Conservation (phyloP, 2,329 filamentous ascomycete genomes). For the Trichoderma harzianum region DNA sequence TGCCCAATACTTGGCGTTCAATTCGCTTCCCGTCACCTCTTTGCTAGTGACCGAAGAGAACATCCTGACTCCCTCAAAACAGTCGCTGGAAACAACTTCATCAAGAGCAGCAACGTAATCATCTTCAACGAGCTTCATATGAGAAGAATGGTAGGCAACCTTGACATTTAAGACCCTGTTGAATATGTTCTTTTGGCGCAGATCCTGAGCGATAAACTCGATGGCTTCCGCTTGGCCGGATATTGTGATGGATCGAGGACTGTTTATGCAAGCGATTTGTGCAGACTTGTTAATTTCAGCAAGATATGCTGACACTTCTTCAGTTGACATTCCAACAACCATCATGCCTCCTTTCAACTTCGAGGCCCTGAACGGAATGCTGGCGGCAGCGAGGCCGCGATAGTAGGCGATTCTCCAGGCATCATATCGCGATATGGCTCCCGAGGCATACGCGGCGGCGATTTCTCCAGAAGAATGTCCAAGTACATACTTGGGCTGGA, state of each 20-base stretch:
- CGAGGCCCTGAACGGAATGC: constrained; percentile 27
- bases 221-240: constrained; percentile 39
- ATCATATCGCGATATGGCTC: constrained; percentile 33
- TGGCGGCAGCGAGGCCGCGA: constrained; percentile 36
- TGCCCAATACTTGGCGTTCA: constrained; percentile 44
- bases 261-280: constrained; percentile 45
- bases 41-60: constrained; percentile 41
- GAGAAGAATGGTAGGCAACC: constrained; percentile 44
- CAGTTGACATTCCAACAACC: constrained; percentile 35
- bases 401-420: constrained; percentile 43
- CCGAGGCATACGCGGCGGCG: constrained; percentile 42
- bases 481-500: constrained; percentile 35
- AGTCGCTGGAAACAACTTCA: constrained; percentile 21
- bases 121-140: constrained; percentile 39
- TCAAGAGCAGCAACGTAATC: constrained; percentile 34
- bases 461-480: constrained; percentile 49
- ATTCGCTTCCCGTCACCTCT: constrained; percentile 23
- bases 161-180: constrained; percentile 36
- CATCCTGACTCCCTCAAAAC: constrained; percentile 31
- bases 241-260: constrained; percentile 41
- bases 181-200: constrained; percentile 33
- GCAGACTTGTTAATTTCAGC: constrained; percentile 22
- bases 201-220: constrained; percentile 30
- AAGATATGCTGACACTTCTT: constrained; percentile 31
- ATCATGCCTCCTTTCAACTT: constrained; percentile 41